A percentile compares a stretch with the other conserved stretches of the same genome.
Evolutionary conservation across 2,329 filamentous ascomycete species (phyloP).

Genomic region (Xenoacremonium recifei): DNA sequence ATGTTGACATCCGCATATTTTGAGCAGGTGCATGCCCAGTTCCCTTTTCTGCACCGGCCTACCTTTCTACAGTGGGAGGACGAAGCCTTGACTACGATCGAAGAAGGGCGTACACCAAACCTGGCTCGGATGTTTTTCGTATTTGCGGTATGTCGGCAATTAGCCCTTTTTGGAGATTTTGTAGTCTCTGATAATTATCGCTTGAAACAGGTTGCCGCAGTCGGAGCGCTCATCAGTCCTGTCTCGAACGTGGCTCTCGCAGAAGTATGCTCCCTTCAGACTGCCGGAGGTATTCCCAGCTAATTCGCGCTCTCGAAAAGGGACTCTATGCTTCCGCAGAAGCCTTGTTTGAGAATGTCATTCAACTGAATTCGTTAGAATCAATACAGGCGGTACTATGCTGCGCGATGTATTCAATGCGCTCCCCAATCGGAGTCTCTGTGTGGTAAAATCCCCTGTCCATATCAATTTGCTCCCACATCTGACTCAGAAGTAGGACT

Average conservation of each 20-base stretch:
- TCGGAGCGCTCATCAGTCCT: no score
- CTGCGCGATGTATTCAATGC: neutral
- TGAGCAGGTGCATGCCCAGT: constrained; percentile 8
- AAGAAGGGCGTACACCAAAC: neutral
- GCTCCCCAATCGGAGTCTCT: neutral
- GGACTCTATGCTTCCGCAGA: neutral
- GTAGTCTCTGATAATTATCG: no score
- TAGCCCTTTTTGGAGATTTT: no score
- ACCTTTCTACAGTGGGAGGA: neutral
- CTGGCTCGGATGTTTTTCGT: neutral
- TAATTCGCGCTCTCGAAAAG: no score
- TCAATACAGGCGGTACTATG: neutral
- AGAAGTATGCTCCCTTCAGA: no score
- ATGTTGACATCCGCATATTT: constrained; percentile 5
- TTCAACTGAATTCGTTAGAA: neutral
- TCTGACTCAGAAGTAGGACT: no score
- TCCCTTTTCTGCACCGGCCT: neutral
- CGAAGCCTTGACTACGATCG: neutral
- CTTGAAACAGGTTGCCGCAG: no score
- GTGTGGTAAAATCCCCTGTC: neutral
- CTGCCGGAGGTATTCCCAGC: no score
- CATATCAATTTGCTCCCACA: no score
- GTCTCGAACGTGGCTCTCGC: no score
- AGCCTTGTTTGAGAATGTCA: neutral
- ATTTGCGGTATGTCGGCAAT: no score